Percentiles rank a stretch among this genome's conserved stretches.
Evolutionary conservation across 1,139 yeast species (phyloP).

Genomic region (Magnusiomyces paraingens): DNA sequence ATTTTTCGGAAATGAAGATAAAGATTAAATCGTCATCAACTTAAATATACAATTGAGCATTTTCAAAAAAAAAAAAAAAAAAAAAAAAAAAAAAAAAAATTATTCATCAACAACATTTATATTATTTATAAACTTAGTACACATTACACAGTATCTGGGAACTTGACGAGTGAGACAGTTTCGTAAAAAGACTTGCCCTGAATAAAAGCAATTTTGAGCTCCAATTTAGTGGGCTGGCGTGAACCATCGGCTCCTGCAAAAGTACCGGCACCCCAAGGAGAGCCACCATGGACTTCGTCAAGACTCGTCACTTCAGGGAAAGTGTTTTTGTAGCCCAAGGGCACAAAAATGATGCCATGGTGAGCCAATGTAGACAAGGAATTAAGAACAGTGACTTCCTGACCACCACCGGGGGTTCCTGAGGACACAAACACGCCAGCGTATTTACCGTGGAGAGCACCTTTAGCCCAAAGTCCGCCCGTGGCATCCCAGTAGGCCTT

Average conservation of each 20-base stretch:
- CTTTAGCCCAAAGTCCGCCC: slow-evolving; percentile 76
- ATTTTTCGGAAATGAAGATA: too few relatives aligned
- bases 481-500: slow-evolving; percentile 77
- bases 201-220: slow-evolving; percentile 52
- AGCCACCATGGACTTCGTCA: slow-evolving; percentile 71
- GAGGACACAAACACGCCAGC: slow-evolving; percentile 75
- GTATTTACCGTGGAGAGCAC: slow-evolving; percentile 67
- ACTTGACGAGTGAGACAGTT: slow-evolving; percentile 27
- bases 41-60: too few relatives aligned
- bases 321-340: slow-evolving; percentile 67
- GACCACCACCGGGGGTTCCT: slow-evolving; percentile 82
- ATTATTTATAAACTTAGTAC: too few relatives aligned
- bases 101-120: too few relatives aligned
- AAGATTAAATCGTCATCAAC: too few relatives aligned
- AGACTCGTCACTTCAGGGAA: slow-evolving; percentile 54
- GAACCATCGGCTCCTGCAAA: slow-evolving; percentile 76
- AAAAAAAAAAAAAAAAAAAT: too few relatives aligned
- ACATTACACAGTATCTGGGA: too few relatives aligned
- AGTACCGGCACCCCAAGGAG: slow-evolving; percentile 88
- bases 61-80: too few relatives aligned
- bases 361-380: slow-evolving; percentile 63
- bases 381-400: slow-evolving; percentile 63
- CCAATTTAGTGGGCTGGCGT: slow-evolving; percentile 61
- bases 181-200: slow-evolving; percentile 64
- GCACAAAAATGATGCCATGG: slow-evolving; percentile 75